Evolutionary conservation across 176 grass and related monocot species (phyloP), one percentile per base, ranked within the genome.

Genomic region (Luzula sylvatica): DNA sequence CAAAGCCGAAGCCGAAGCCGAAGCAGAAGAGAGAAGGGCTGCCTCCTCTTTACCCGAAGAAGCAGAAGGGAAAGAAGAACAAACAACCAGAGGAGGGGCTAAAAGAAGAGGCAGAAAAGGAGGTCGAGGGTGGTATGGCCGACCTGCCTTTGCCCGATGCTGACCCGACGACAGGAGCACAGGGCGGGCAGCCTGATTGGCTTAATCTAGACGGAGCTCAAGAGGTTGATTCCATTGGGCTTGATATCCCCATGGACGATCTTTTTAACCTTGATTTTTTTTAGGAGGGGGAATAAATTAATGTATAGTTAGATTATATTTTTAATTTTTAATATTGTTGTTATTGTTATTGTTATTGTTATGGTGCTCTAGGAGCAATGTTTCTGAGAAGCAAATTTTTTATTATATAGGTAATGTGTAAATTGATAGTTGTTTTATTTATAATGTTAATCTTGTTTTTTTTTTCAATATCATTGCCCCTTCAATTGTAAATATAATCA

Each of bases 191-290:
- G 0, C 62, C 71, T 0, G 80, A 76, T 53, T 87, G 83, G 88
- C 77, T 87, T 47, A 83, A 80, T 7, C 75, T 76, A 7, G 88
- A 87, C 46, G 82, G 54, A 26, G 72, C 83, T 42, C 87, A 77
- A 50, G 82, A 87, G 67, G 59, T 76, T 22, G 88, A 87, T 65
- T 81, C 73, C 61, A 71, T 78, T 67, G 83, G 83, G 46, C 88
- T 94, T 1, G 79, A 87, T 69, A 94, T 94, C 54, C 88, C 88
- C 32, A 80, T 83, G 68, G 88, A 94, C 8, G 88, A 94, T 55
- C 86, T 94, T 44, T 80, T 74, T 2, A 75, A 83, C 54, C 72
- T 94, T 42, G 80, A 83, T 53, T 51, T 92, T 44, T 77, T 92
- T 58, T n/a, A n/a, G n/a, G n/a, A n/a, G n/a, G n/a, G n/a, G n/a